phyloP scores from a whole-genome alignment of 306 rosid genomes.

The Dalbergia cultrata region DNA sequence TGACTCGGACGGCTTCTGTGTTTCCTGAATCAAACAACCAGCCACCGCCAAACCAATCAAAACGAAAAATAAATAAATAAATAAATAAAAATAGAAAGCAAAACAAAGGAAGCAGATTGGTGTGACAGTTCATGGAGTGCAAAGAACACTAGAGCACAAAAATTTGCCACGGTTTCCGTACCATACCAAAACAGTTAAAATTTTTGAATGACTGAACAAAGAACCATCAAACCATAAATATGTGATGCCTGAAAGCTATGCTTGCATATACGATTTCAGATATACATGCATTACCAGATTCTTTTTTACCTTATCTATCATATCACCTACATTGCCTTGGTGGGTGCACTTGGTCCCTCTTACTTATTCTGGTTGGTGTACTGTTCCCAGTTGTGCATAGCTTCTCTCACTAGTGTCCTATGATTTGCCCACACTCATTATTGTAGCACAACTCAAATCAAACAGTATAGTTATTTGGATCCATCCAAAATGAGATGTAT shows the following conservation, averaged over 20 bases:
- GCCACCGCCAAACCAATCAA: background rate
- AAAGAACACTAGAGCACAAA: slow-evolving; percentile 33
- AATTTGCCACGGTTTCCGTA: background rate
- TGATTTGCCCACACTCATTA: slow-evolving; percentile 18
- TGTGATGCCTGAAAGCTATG: background rate
- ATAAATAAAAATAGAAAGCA: background rate
- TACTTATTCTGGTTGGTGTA: slow-evolving; percentile 38
- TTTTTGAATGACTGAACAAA: slow-evolving; percentile 16
- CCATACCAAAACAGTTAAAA: slow-evolving; percentile 39
- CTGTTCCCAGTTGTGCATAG: slow-evolving; percentile 12
- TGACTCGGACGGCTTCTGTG: slow-evolving; percentile 29
- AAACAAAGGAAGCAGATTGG: slow-evolving; percentile 15
- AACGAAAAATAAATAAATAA: too few relatives aligned
- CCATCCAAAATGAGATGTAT: too few relatives aligned
- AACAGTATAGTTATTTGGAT: too few relatives aligned
- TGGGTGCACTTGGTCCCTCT: slow-evolving; percentile 42
- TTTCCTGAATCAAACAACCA: slow-evolving; percentile 36
- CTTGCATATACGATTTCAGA: slow-evolving; percentile 44
- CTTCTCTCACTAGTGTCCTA: slow-evolving; percentile 30
- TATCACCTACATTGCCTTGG: slow-evolving; percentile 57
- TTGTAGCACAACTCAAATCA: background rate
- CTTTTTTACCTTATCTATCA: slow-evolving; percentile 54
- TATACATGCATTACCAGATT: slow-evolving; percentile 28
- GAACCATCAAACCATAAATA: slow-evolving; percentile 30
- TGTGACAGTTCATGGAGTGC: slow-evolving; percentile 52